A percentile compares a stretch with the other conserved stretches of the same genome.
Evolutionary conservation across 2,329 filamentous ascomycete species (phyloP).

Genomic region (Colletotrichum musae): DNA sequence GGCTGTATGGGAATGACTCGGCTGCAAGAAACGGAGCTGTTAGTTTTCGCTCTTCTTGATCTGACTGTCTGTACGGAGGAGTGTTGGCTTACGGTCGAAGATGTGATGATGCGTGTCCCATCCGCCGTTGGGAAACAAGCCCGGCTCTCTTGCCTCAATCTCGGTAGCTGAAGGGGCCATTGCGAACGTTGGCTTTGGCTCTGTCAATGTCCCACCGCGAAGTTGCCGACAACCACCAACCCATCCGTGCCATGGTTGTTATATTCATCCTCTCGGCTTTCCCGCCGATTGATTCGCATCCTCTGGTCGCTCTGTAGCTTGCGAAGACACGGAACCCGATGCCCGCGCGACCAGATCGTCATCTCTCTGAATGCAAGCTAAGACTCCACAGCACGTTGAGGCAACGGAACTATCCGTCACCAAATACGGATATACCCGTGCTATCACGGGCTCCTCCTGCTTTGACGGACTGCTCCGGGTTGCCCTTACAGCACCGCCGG

Average conservation of each 20-base stretch:
- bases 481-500: too few species aligned
- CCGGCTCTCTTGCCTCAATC: background rate
- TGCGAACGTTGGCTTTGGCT: background rate
- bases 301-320: background rate
- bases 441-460: background rate
- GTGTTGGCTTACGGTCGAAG: conserved; percentile 48
- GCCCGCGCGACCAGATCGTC: background rate
- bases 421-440: conserved; percentile 7
- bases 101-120: conserved; percentile 53
- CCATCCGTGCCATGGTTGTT: conserved; percentile 1
- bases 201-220: background rate
- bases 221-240: background rate
- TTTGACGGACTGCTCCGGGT: background rate
- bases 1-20: conserved; percentile 29
- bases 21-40: background rate
- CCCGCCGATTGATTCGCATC: background rate
- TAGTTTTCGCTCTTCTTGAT: background rate
- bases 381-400: background rate
- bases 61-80: background rate
- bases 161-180: conserved; percentile 20
- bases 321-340: background rate
- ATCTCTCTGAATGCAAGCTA: background rate
- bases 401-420: conserved; percentile 1
- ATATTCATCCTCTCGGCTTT: background rate
- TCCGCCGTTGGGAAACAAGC: conserved; percentile 47